phyloP scores from a whole-genome alignment of 805 yeast genomes.

The Helenozyma rhizophorensis region DNA sequence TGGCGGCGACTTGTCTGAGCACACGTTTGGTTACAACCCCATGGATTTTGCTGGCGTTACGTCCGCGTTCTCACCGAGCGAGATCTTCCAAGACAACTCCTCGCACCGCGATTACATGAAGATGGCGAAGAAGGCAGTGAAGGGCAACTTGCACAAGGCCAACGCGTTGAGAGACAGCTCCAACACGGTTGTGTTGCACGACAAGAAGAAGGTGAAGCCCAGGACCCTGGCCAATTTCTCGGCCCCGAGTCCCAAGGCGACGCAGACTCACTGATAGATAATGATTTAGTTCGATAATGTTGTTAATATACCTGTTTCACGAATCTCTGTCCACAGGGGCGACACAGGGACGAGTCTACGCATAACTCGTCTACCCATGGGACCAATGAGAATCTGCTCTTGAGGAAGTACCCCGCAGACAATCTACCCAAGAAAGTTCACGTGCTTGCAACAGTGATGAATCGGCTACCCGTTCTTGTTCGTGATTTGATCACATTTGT shows the following conservation, averaged over 20 bases:
- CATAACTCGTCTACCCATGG: no score
- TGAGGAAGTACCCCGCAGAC: no score
- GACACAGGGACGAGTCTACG: no score
- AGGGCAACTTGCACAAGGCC: constrained; percentile 1
- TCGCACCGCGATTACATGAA: constrained; percentile 10
- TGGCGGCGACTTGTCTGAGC: no score
- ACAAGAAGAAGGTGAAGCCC: constrained; percentile 3
- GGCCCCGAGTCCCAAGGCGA: constrained; percentile 3
- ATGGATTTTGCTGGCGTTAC: constrained; percentile 9
- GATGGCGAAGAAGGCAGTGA: constrained; percentile 1
- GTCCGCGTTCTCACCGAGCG: constrained; percentile 8
- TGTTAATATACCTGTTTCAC: no score
- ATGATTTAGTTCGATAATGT: no score
- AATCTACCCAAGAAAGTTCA: no score
- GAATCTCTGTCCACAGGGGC: no score
- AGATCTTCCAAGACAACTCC: constrained; percentile 9
- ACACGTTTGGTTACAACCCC: constrained; percentile 1
- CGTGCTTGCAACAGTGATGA: neutral
- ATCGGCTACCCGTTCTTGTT: neutral
- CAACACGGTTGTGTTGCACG: neutral
- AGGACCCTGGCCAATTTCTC: neutral
- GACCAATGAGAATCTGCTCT: no score
- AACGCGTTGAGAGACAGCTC: constrained; percentile 1
- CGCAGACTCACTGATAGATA: no score
- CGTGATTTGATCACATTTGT: neutral